Conservation (phyloP, 495 filamentous ascomycete genomes). For the Tuber umbilicatum region DNA sequence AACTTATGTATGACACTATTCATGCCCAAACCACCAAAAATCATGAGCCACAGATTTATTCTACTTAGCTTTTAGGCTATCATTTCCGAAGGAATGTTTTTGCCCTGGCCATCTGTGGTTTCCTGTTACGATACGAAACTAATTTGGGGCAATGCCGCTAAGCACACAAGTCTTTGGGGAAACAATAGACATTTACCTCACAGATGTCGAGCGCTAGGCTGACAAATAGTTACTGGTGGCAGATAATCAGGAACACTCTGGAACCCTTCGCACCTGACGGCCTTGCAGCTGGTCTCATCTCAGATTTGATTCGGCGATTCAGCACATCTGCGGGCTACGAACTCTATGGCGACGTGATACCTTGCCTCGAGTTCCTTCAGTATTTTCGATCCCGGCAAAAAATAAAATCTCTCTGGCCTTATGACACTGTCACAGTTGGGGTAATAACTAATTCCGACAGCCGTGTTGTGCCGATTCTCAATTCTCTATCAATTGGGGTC, state of each 20-base stretch:
- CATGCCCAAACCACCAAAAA: background rate
- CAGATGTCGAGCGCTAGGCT: background rate
- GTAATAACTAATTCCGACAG: slow-evolving; percentile 75
- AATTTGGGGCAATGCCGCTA: background rate
- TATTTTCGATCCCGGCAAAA: slow-evolving; percentile 27
- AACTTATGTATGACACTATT: background rate
- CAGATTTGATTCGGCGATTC: slow-evolving; percentile 56
- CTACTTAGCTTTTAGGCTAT: background rate
- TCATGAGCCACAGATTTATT: background rate
- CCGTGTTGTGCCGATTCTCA: slow-evolving; percentile 56
- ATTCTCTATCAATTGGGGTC: slow-evolving; percentile 56
- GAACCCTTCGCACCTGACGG: slow-evolving; percentile 25
- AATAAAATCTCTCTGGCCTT: slow-evolving; percentile 44
- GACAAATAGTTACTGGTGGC: background rate
- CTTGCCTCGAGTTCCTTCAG: slow-evolving; percentile 50
- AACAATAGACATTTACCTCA: background rate
- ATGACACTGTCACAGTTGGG: slow-evolving; percentile 51
- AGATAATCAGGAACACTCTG: slow-evolving; percentile 49
- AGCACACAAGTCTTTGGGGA: background rate
- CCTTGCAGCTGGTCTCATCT: slow-evolving; percentile 50
- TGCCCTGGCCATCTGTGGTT: background rate
- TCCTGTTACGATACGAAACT: background rate
- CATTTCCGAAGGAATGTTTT: background rate
- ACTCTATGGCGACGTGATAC: slow-evolving; percentile 51
- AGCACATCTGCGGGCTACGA: slow-evolving; percentile 56